Percentiles rank a stretch among this genome's conserved stretches.
These are phyloP conservation scores for Fusarium foetens DNA, from an alignment of 2,329 filamentous ascomycete genomes.

Conservation along the genomic window DNA sequence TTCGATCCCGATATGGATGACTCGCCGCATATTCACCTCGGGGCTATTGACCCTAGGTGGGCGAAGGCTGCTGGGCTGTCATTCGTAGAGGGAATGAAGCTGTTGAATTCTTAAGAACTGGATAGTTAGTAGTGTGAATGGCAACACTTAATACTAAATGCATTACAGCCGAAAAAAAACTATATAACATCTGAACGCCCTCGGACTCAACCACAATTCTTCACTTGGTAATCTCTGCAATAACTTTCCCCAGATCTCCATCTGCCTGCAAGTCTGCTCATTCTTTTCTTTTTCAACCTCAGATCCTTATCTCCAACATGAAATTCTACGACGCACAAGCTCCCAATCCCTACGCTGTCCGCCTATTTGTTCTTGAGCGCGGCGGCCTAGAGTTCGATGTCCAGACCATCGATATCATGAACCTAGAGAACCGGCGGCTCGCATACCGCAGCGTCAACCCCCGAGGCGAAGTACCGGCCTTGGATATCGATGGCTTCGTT, in stretches of 20 bases:
- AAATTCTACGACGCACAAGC: background rate
- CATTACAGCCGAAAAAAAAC: too few relatives aligned
- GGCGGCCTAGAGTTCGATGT: background rate
- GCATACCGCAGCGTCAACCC: background rate
- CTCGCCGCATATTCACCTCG: background rate
- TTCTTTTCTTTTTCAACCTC: too few relatives aligned
- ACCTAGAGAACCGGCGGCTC: background rate
- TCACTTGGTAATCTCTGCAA: too few relatives aligned
- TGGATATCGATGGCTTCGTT: background rate
- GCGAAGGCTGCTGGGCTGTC: background rate
- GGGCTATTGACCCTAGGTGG: background rate
- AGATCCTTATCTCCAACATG: background rate
- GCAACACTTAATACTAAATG: too few relatives aligned
- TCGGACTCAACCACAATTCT: too few relatives aligned
- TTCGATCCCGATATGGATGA: background rate
- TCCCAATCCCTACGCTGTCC: background rate
- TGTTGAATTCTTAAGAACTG: too few relatives aligned
- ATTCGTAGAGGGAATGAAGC: fast-evolving
- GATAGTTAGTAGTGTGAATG: too few relatives aligned
- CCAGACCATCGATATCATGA: background rate
- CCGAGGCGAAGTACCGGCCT: background rate
- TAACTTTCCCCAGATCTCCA: too few relatives aligned
- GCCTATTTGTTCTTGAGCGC: background rate
- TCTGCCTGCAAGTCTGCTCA: too few relatives aligned
- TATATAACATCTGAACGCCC: too few relatives aligned